Evolutionary conservation across 768 basidiomycete genomes (phyloP).

Genomic region (Pisolithus microcarpus): DNA sequence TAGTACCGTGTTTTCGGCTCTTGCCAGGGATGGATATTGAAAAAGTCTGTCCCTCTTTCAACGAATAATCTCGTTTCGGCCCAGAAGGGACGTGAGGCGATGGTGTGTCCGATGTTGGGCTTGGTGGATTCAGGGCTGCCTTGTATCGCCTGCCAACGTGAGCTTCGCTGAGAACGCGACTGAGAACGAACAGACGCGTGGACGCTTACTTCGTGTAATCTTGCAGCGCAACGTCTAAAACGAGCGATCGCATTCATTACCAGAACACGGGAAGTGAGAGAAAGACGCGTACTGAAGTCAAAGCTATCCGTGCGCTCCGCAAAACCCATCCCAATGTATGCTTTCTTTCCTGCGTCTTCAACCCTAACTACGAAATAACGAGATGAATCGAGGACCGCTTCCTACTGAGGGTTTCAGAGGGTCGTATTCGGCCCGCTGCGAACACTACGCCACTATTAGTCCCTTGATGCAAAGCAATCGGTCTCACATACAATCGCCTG

Average conservation of each 20-base stretch:
- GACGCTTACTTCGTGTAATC: conserved; percentile 69
- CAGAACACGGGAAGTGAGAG: neutral
- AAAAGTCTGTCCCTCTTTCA: conserved; percentile 95
- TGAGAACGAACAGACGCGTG: neutral
- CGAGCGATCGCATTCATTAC: conserved; percentile 5
- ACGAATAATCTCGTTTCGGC: conserved; percentile 87
- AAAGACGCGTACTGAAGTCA: conserved; percentile 69
- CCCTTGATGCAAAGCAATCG: conserved; percentile 6
- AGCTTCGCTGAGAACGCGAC: neutral
- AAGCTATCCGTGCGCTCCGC: conserved; percentile 83
- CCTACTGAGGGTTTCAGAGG: conserved; percentile 74
- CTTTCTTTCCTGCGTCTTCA: conserved; percentile 80
- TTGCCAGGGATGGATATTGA: conserved; percentile 88
- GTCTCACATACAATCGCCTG: conserved; percentile 59
- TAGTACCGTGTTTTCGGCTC: conserved; percentile 31
- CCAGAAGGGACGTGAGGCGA: conserved; percentile 70
- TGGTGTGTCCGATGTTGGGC: conserved; percentile 34
- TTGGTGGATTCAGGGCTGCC: conserved; percentile 51
- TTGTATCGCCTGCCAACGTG: conserved; percentile 45
- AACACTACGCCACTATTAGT: conserved; percentile 51
- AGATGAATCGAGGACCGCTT: conserved; percentile 92
- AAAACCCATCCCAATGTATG: conserved; percentile 93
- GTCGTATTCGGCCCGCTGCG: conserved; percentile 80
- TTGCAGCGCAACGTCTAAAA: conserved; percentile 72
- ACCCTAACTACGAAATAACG: conserved; percentile 92